These are phyloP conservation scores for Sporothrix brunneoviolacea DNA, from an alignment of 2,329 filamentous ascomycete species.

Conservation along the genomic window DNA sequence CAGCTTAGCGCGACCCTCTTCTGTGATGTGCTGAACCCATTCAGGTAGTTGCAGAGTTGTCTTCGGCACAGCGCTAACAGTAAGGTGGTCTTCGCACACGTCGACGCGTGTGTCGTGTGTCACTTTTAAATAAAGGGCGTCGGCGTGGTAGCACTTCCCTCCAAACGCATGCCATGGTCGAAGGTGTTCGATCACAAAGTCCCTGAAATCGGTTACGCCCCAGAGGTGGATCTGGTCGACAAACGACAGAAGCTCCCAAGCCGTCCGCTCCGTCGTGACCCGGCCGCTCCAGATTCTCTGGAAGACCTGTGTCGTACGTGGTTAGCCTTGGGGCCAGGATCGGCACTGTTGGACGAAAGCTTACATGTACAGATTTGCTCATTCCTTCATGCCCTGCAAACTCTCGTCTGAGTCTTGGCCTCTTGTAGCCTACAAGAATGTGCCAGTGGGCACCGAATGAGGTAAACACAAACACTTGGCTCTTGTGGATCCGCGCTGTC, in stretches of 20 bases:
- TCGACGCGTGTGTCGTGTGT: too few species aligned
- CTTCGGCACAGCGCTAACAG: too few species aligned
- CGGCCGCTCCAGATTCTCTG: slow-evolving; percentile 2
- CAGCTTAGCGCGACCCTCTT: neutral
- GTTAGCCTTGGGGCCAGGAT: neutral
- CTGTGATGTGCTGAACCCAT: neutral
- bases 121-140: neutral
- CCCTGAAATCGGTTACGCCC: neutral
- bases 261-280: neutral
- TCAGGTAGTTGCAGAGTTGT: neutral
- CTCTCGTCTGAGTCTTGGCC: slow-evolving; percentile 1
- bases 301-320: neutral
- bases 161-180: neutral
- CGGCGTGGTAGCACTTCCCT: neutral
- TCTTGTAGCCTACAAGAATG: neutral
- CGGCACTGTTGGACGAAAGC: neutral
- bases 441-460: slow-evolving; percentile 2
- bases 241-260: neutral
- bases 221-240: slow-evolving; percentile 1
- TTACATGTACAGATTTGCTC: slow-evolving; percentile 2
- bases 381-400: neutral
- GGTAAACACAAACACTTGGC: neutral
- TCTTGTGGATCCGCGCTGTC: neutral
- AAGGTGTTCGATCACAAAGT: neutral
- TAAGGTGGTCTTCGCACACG: too few species aligned